Base-by-base conservation (phyloP, 345 rosid genomes). In the Melaleuca quinquenervia region DNA sequence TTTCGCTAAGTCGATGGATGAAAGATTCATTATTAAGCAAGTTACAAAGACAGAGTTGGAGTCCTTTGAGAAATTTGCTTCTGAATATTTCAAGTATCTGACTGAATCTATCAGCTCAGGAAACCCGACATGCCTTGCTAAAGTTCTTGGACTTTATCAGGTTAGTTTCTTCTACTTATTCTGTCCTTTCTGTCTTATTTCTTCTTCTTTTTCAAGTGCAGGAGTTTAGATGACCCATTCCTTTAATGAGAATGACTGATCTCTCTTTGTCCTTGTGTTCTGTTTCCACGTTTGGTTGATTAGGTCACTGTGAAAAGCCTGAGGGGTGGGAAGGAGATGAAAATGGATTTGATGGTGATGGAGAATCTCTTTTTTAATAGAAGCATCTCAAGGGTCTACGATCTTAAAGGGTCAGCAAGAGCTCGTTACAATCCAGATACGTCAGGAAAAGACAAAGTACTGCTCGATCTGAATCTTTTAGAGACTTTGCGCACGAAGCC, bases 61-160 rank as follows among this genome's bases (percentile, higher is more conserved):
- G 70, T 94, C 99, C n/a, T 98, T 98, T 82, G 95, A 87, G 90
- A 96, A 95, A 86, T 98, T 98, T 87, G 98, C 99, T 58, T 90
- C 96, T 41, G 92, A 91, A 41, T 98, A 98, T 88, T 98, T 98
- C 88, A 91, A 92, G 87, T 92, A 98, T 83, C 48, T 98, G 93
- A 93, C 93, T 26, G 96, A 91, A 75, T 90, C 99, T 85, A 94
- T 95, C 41, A 90, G 86, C 87, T 90, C 96, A 5, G 92, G 95
- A 22, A 92, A 98, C 90, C 99, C 99, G n/a, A 95, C 99, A 51
- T 98, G 99, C 90, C 97, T 98, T 62, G 99, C 98, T 49, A 98
- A 98, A 92, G 82, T 98, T 87, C 98, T 98, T 74, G 99, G 99
- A 84, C 95, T 98, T 82, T 98, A 96, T 90, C 99, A 98, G 99